Base-by-base conservation (phyloP, 257 asterid genomes). In the Paraleonurus japonicus region DNA sequence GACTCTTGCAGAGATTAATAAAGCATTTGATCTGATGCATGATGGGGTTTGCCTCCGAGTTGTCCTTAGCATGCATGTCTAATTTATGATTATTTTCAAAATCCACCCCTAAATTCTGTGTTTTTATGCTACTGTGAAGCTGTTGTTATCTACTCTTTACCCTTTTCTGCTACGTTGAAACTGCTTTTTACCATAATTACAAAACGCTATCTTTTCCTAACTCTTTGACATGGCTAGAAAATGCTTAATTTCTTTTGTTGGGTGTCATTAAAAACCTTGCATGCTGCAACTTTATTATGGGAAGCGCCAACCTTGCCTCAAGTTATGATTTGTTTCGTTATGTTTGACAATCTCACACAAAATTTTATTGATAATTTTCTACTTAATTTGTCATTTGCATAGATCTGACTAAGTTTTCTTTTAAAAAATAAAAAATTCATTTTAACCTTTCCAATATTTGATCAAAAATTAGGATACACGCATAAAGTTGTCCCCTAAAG, bases 21-120 rank as follows among this genome's bases (percentile, higher is more conserved):
- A 84, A 72, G 97, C 95, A 26, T 94, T 94, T 54, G 89, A 91
- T 82, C 85, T 94, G 81, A 91, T 94, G 99, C 99, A 94, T 19
- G 96, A 83, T 2, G 96, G 97, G 5, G 76, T 26, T 1, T 89
- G 96, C 84, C 96, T 93, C 26, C 96, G 96, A 0, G 95, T 87
- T n/a, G 98, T 93, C 73, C 97, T 94, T 39, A 55, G 48, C 80
- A 76, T 80, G 92, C 75, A 80, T 1, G 81, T 57, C 19, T 87
- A 55, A 57, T 57, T 51, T 20, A 83, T 8, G 75, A 20, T 57
- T 5, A 17, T 19, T 50, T 50, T 1, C 24, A 50, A 50, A 47
- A 50, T 19, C 15, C 59, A 17, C 28, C 59, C 59, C 59, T 10
- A 20, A 17, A 51, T 19, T 51, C 13, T 51, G 6, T 20, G 27